A percentile compares a stretch with the other conserved stretches of the same genome.
phyloP scores from a whole-genome alignment of 2,329 filamentous ascomycete species.

The Penicillium italicum region DNA sequence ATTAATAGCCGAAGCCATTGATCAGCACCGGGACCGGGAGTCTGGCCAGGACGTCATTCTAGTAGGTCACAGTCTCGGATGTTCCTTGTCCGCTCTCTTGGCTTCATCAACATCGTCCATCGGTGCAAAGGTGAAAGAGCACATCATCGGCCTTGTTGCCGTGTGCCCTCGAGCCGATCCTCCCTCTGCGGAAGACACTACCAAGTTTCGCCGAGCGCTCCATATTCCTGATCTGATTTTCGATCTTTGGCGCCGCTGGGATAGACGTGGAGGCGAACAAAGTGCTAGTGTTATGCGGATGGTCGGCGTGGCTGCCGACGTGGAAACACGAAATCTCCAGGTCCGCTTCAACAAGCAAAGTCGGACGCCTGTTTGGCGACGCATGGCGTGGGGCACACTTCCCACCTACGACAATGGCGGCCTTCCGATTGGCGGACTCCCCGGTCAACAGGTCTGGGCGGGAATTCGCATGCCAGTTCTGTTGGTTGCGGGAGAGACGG shows the following conservation, averaged over 20 bases:
- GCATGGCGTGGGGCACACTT: slow-evolving; percentile 71
- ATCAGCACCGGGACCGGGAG: slow-evolving; percentile 64
- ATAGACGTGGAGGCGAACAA: slow-evolving; percentile 70
- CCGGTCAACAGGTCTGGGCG: slow-evolving; percentile 68
- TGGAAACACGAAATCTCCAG: slow-evolving; percentile 43
- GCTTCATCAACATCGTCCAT: slow-evolving; percentile 58
- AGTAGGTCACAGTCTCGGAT: slow-evolving; percentile 88
- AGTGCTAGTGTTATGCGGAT: slow-evolving; percentile 78
- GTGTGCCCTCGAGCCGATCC: slow-evolving; percentile 74
- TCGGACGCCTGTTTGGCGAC: slow-evolving; percentile 73
- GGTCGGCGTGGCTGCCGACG: slow-evolving; percentile 45
- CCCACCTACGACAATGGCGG: slow-evolving; percentile 53
- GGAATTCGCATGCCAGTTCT: slow-evolving; percentile 70
- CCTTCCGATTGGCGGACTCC: slow-evolving; percentile 59
- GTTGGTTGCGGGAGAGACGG: slow-evolving; percentile 72
- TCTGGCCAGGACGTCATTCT: slow-evolving; percentile 69
- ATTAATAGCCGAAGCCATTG: slow-evolving; percentile 70
- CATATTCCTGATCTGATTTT: slow-evolving; percentile 67
- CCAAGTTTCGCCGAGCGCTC: slow-evolving; percentile 56
- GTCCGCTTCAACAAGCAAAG: slow-evolving; percentile 69
- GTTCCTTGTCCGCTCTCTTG: slow-evolving; percentile 69
- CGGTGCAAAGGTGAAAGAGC: slow-evolving; percentile 52
- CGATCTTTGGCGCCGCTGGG: slow-evolving; percentile 71
- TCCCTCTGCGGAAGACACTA: slow-evolving; percentile 52
- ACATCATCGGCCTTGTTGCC: slow-evolving; percentile 72